phyloP scores from a whole-genome alignment of 805 yeast species.

The Candida qinlingensis region DNA sequence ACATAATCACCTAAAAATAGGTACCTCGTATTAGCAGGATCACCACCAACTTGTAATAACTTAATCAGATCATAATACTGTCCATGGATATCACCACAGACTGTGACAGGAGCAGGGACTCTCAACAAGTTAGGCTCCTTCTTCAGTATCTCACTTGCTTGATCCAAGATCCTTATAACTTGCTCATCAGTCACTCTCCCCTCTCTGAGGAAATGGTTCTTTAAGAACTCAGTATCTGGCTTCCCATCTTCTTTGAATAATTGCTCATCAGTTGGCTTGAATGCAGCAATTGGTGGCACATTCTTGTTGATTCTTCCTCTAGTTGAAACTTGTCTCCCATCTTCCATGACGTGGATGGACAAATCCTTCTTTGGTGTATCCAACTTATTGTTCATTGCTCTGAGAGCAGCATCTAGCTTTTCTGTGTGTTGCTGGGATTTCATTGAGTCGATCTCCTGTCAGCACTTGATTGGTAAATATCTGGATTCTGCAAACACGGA shows the following conservation, averaged over 20 bases:
- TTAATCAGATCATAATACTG: conserved; percentile 88
- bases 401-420: conserved; percentile 61
- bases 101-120: conserved; percentile 90
- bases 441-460: conserved; percentile 6
- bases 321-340: conserved; percentile 45
- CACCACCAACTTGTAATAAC: conserved; percentile 89
- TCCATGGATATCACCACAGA: conserved; percentile 98
- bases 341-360: conserved; percentile 41
- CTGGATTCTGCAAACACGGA: too few species aligned
- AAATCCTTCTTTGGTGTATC: conserved; percentile 26
- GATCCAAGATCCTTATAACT: conserved; percentile 56
- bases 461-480: too few species aligned
- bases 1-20: conserved; percentile 92
- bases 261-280: conserved; percentile 61
- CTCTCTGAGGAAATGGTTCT: conserved; percentile 70
- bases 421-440: conserved; percentile 40
- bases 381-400: conserved; percentile 48
- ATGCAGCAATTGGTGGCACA: conserved; percentile 64
- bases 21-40: conserved; percentile 71
- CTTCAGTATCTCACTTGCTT: conserved; percentile 58
- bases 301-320: conserved; percentile 41
- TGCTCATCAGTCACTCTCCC: conserved; percentile 75
- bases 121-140: conserved; percentile 74
- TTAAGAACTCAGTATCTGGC: conserved; percentile 70
- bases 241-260: conserved; percentile 57